Percentiles rank a stretch among this genome's conserved stretches.
These are phyloP conservation scores for Stentor coeruleus DNA, from an alignment of 73 alveolate genomes.

Conservation along the genomic window DNA sequence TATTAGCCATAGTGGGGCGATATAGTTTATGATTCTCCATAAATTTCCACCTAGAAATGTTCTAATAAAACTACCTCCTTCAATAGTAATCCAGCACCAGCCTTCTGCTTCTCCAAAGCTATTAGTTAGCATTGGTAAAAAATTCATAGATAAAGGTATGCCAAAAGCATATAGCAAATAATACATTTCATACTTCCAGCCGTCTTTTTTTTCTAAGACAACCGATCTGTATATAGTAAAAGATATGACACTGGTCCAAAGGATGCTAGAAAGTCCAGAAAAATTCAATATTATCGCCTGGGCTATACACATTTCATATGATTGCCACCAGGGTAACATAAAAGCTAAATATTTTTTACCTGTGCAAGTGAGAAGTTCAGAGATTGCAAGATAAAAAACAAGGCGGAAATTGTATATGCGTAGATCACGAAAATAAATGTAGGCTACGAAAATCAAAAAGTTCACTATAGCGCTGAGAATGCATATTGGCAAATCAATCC, in stretches of 20 bases:
- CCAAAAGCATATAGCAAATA: background rate
- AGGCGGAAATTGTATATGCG: conserved; percentile 46
- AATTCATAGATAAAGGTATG: background rate
- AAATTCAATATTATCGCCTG: too few species aligned
- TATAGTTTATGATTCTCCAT: too few species aligned
- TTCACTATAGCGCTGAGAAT: conserved; percentile 48
- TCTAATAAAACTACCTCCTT: background rate
- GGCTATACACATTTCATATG: too few species aligned
- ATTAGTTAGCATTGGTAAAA: background rate
- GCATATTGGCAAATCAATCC: conserved; percentile 56
- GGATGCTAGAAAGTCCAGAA: conserved; percentile 26
- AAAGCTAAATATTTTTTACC: too few species aligned
- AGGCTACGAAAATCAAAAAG: conserved; percentile 43
- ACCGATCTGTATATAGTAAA: too few species aligned
- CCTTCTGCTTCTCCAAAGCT: background rate
- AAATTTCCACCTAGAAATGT: background rate
- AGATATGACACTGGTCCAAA: too few species aligned
- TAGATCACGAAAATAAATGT: conserved; percentile 29
- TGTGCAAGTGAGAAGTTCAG: too few species aligned
- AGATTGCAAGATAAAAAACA: too few species aligned
- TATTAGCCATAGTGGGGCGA: background rate
- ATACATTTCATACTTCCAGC: background rate
- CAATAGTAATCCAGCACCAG: background rate
- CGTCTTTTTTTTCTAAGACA: too few species aligned
- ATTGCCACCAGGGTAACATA: too few species aligned